phyloP scores from a whole-genome alignment of 495 filamentous ascomycete species.

The Tuber microsphaerosporum region DNA sequence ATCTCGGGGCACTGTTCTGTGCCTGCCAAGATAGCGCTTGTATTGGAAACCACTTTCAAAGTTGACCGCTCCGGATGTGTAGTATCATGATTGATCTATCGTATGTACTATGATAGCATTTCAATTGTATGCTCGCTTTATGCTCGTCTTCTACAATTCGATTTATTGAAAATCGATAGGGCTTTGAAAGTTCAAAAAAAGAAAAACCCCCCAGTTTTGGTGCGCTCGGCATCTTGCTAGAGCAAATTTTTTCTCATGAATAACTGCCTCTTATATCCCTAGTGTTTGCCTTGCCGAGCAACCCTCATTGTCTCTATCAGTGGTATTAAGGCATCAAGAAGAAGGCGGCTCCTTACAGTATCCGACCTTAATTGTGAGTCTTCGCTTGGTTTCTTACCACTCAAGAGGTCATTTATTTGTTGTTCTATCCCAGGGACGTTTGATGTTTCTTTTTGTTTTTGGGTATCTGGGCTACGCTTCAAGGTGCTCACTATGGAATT shows the following conservation, averaged over 20 bases:
- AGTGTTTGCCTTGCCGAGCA: background rate
- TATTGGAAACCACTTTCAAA: no score
- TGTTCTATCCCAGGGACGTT: no score
- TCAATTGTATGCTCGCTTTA: background rate
- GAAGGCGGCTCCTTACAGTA: background rate
- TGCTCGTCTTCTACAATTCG: background rate
- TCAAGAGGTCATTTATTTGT: background rate
- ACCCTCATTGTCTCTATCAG: background rate
- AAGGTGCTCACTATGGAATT: no score
- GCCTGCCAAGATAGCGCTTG: no score
- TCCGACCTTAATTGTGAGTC: background rate
- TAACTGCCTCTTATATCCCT: no score
- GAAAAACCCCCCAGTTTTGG: background rate
- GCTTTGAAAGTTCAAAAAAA: background rate
- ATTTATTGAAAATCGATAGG: background rate
- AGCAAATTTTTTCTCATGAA: background rate
- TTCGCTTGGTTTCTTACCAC: background rate
- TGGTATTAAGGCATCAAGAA: background rate
- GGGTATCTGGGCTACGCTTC: no score
- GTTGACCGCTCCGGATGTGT: background rate
- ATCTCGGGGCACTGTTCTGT: no score
- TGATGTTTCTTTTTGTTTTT: no score
- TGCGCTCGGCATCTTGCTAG: background rate
- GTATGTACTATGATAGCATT: background rate
- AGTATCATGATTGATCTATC: background rate